These are phyloP conservation scores for Herpetospermum pedunculosum DNA, from an alignment of 306 rosid genomes.

Conservation along the genomic window DNA sequence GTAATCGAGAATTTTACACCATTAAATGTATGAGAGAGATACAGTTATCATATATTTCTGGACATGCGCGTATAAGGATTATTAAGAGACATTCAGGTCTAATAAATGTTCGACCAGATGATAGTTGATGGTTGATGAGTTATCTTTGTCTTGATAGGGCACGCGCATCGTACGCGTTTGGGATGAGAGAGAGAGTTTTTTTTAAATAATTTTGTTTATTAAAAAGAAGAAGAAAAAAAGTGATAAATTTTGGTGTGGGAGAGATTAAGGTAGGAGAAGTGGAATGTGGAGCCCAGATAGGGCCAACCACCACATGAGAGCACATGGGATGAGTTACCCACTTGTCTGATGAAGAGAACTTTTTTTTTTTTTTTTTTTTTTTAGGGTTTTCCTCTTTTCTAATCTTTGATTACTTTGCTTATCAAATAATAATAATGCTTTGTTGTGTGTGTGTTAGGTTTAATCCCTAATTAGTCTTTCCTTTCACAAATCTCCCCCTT, in stretches of 20 bases:
- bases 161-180: neutral
- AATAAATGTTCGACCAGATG: no score
- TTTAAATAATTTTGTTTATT: neutral
- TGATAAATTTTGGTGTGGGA: neutral
- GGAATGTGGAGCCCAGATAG: conserved; percentile 29
- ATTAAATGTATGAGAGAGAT: no score
- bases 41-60: no score
- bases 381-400: neutral
- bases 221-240: neutral
- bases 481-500: neutral
- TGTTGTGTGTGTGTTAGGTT: neutral
- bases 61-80: no score
- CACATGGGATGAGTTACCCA: conserved; percentile 37
- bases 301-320: conserved; percentile 48
- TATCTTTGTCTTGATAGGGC: neutral
- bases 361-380: neutral
- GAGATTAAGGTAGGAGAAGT: conserved; percentile 29
- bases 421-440: neutral
- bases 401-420: conserved; percentile 13
- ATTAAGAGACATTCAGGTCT: no score
- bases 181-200: neutral
- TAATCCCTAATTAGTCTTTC: neutral
- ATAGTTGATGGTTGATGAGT: no score
- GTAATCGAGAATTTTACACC: no score
- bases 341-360: conserved; percentile 17